A percentile compares a stretch with the other conserved stretches of the same genome.
These are phyloP conservation scores for Ogataea paradorogensis DNA, from an alignment of 805 yeast genomes.

Conservation along the genomic window DNA sequence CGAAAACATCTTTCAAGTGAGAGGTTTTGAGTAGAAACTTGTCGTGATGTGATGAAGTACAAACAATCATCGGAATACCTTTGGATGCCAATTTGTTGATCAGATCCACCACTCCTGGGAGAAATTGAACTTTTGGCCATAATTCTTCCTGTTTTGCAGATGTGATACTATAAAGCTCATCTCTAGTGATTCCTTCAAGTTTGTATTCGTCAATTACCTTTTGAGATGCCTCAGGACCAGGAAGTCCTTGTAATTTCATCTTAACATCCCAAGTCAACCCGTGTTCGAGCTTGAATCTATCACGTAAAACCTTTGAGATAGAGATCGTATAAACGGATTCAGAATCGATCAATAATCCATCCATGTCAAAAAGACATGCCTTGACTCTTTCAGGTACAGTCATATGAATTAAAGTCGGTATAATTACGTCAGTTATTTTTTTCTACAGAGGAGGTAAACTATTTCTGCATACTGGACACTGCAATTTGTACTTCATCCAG, in stretches of 20 bases:
- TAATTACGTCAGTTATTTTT: neutral
- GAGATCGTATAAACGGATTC: conserved; percentile 89
- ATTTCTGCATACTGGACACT: conserved; percentile 90
- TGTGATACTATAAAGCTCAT: conserved; percentile 55
- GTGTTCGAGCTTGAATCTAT: conserved; percentile 50
- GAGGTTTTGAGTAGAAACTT: conserved; percentile 72
- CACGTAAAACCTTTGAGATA: conserved; percentile 60
- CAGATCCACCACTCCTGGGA: conserved; percentile 85
- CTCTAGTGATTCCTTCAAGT: conserved; percentile 59
- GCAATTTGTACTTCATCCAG: conserved; percentile 92
- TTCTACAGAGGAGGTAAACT: conserved; percentile 73
- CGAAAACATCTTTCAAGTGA: conserved; percentile 58
- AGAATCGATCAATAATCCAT: conserved; percentile 87
- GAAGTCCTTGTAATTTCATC: conserved; percentile 83
- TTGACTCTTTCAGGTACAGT: conserved; percentile 17
- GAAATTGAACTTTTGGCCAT: conserved; percentile 64
- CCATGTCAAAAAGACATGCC: conserved; percentile 67
- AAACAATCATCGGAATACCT: conserved; percentile 79
- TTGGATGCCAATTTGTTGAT: conserved; percentile 49
- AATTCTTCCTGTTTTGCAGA: conserved; percentile 47
- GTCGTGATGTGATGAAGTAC: conserved; percentile 71
- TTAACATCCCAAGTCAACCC: conserved; percentile 92
- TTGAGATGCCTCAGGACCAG: conserved; percentile 73
- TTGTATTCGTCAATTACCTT: conserved; percentile 65
- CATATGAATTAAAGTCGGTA: too few relatives aligned